Evolutionary conservation across 1,284 basidiomycete genomes (phyloP), one percentile per base, ranked within the genome.

Genomic region (Tylopilus microsporus): DNA sequence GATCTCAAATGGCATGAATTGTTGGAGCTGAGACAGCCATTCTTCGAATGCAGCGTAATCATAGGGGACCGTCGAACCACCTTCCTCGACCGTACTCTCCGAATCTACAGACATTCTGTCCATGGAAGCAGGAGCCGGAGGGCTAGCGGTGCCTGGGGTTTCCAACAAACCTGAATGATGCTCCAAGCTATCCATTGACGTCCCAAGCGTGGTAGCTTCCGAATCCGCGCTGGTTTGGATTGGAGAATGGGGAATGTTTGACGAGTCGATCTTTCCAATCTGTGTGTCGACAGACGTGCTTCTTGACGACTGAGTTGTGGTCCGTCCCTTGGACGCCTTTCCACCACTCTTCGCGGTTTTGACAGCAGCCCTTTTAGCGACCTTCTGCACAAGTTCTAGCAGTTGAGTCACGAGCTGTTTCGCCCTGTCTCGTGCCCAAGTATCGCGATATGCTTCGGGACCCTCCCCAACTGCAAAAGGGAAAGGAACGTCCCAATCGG

Each of bases 401-500:
- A 91, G 75, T 64, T 90, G 84, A 5, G 76, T 74, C 21, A 87
- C 74, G 25, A 91, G 73, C 64, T 81, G 81, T 60, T 81, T 82
- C 7, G 80, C 79, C 37, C 87, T 79, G 46, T 85, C 79, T 53
- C 73, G 77, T 61, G 83, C 80, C 89, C 88, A 89, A 39, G 74
- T 82, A 52, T 74, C 68, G 9, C 73, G 76, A 68, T 89, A 90
- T 21, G 77, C 74, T 21, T 78, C 70, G 1, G 89, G 86, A 2
- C 86, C 88, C 64, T 91, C 84, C 34, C 86, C 87, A 45, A 77
- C 73, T 19, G 76, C 72, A 63, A 90, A 90, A 10, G 88, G 88
- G 68, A 85, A 91, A 1, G 88, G 89, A 0, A 89, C 80, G 64
- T 90, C 86, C 89, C 89, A 91, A 67, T 89, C 87, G 5, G 70